Percentiles rank a stretch among this genome's conserved stretches.
Evolutionary conservation across 306 rosid genomes (phyloP).

Genomic region (Cucurbita moschata): DNA sequence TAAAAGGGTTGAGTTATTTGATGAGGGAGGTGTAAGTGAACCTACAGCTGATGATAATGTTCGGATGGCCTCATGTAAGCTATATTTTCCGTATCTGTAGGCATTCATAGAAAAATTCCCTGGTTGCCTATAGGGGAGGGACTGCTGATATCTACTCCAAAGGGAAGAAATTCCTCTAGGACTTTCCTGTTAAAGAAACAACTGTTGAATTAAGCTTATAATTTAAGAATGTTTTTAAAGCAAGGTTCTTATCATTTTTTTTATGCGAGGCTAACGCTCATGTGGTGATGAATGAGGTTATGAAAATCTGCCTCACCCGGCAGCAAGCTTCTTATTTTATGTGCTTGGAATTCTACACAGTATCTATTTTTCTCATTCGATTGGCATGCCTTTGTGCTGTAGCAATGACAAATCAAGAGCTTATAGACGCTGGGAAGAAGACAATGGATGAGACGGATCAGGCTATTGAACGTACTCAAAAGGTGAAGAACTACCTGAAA

Average conservation of each 20-base stretch:
- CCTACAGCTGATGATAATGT: conserved; percentile 76
- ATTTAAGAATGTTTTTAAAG: neutral
- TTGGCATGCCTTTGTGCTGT: conserved; percentile 17
- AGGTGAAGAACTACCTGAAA: conserved; percentile 27
- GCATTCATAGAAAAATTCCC: neutral
- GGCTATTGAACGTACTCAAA: conserved; percentile 74
- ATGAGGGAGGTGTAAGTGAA: conserved; percentile 74
- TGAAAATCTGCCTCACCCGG: neutral
- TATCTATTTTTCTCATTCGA: conserved; percentile 10
- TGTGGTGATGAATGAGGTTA: neutral
- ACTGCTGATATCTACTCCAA: neutral
- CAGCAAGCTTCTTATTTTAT: neutral
- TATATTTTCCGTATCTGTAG: neutral
- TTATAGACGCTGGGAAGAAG: conserved; percentile 59
- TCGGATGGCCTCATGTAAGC: conserved; percentile 76
- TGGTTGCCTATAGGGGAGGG: neutral
- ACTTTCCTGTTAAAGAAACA: neutral
- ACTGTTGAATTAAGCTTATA: neutral
- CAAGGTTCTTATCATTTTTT: neutral
- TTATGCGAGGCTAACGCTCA: neutral
- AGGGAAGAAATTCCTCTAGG: neutral
- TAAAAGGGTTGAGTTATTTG: conserved; percentile 87
- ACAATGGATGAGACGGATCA: conserved; percentile 97
- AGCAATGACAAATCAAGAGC: conserved; percentile 98
- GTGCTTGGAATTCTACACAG: neutral